Base-by-base conservation (phyloP, 208 protist species). In the Novymonas esmeraldas region DNA sequence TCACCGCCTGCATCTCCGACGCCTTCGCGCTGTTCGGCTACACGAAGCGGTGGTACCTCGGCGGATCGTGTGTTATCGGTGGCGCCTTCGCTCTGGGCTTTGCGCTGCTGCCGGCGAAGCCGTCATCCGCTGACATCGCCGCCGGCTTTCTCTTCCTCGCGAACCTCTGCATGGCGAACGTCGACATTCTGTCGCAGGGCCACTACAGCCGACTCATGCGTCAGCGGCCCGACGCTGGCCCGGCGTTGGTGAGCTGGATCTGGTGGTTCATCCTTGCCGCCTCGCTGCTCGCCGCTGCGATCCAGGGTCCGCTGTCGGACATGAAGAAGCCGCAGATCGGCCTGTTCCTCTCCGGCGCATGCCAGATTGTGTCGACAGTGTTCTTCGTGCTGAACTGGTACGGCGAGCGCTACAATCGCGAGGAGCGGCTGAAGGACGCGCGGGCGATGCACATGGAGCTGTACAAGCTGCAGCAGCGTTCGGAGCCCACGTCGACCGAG, bases 151-250 rank as follows among this genome's bases (percentile, higher is more conserved):
- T 85, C 59, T 89, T 89, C 55, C 52, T 89, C 18, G 74, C 71
- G n/a, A 62, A 57, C 52, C 84, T 82, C 58, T 70, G 73, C 52
- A 86, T 80, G 67, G 79, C 80, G 20, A 85, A 83, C 66, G 65
- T 92, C n/a, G 86, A 92, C 61, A 89, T 89, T 52, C 78, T 92
- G 3, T 84, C 81, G 3, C 73, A 92, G 44, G 86, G 86, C 26
- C 80, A 84, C 65, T 92, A 92, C 81, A 89, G 78, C 59, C 78
- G 81, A 22, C 45, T 87, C 28, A 76, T 92, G 44, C 75, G 74
- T 20, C 58, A 73, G 45, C 29, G 63, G 20, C 82, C 86, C 3
- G 48, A 45, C 22, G 51, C 60, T 24, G 82, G 78, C 13, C 64
- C 81, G 2, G 28, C 75, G 50, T 70, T 89, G 16, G 81, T 92